Evolutionary conservation across 2,329 filamentous ascomycete genomes (phyloP).

Genomic region (Spiromastix sp.): DNA sequence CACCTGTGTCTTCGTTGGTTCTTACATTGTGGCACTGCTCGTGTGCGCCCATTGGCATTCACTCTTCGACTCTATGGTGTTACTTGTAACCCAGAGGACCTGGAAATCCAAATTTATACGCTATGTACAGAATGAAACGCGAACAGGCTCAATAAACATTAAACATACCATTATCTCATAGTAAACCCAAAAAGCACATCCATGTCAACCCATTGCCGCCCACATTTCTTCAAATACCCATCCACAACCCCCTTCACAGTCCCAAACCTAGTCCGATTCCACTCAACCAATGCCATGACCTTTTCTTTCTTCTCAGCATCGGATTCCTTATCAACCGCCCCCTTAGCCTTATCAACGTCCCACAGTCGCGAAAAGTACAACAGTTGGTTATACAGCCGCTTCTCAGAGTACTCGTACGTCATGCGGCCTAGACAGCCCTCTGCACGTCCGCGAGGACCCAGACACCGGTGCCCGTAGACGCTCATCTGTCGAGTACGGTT

Average conservation of each 20-base stretch:
- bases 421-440: constrained; percentile 78
- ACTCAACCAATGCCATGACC: constrained; percentile 62
- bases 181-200: constrained; percentile 66
- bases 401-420: constrained; percentile 79
- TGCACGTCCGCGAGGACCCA: constrained; percentile 77
- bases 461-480: constrained; percentile 81
- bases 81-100: too few species aligned
- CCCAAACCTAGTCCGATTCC: constrained; percentile 70
- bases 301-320: constrained; percentile 50
- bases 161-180: constrained; percentile 17
- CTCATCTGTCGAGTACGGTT: constrained; percentile 83
- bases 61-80: too few species aligned
- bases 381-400: constrained; percentile 88
- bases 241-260: constrained; percentile 70
- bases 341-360: constrained; percentile 74
- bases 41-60: too few species aligned
- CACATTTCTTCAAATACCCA: constrained; percentile 78
- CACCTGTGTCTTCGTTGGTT: too few species aligned
- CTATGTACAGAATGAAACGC: too few species aligned
- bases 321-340: constrained; percentile 39
- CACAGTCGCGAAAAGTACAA: constrained; percentile 77
- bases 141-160: too few species aligned
- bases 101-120: too few species aligned
- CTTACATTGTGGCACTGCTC: too few species aligned
- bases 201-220: constrained; percentile 89